These are phyloP conservation scores for Paspalum vaginatum DNA, from an alignment of 176 grass and related monocot species.

Conservation along the genomic window DNA sequence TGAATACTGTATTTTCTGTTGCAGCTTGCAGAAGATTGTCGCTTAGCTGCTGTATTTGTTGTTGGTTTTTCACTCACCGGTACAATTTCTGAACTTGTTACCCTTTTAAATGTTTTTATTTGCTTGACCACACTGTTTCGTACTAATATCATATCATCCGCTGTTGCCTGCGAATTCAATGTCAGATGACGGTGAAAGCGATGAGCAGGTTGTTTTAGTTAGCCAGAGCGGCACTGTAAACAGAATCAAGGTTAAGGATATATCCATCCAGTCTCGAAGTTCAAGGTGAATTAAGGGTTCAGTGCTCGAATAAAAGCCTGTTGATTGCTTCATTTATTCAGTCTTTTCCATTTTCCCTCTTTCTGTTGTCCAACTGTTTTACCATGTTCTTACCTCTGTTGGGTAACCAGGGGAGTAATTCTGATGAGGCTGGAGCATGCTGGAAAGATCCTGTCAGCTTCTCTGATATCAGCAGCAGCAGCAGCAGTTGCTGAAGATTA, in stretches of 20 bases:
- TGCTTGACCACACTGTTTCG: neutral
- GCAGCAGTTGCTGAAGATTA: conserved; percentile 39
- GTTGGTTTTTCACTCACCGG: conserved; percentile 77
- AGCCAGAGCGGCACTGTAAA: conserved; percentile 88
- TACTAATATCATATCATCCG: neutral
- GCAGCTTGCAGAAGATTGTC: conserved; percentile 72
- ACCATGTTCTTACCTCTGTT: conserved; percentile 38
- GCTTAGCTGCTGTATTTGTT: conserved; percentile 88
- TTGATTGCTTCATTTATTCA: neutral
- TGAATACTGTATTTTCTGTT: conserved; percentile 34
- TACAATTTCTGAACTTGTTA: conserved; percentile 33
- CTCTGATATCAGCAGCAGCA: conserved; percentile 69
- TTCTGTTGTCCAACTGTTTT: neutral
- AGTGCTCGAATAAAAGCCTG: neutral
- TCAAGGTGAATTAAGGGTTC: conserved; percentile 47
- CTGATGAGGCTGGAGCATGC: conserved; percentile 93
- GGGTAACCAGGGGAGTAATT: conserved; percentile 74
- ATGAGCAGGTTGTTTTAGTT: conserved; percentile 93
- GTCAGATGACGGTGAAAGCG: conserved; percentile 78
- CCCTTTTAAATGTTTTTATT: neutral
- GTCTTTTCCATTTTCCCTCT: neutral
- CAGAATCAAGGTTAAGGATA: conserved; percentile 92
- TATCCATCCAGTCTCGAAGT: conserved; percentile 67
- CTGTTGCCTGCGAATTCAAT: conserved; percentile 22
- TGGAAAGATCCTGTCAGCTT: conserved; percentile 90